Conservation (phyloP, 2,329 filamentous ascomycete genomes). For the Monosporascus sp. region DNA sequence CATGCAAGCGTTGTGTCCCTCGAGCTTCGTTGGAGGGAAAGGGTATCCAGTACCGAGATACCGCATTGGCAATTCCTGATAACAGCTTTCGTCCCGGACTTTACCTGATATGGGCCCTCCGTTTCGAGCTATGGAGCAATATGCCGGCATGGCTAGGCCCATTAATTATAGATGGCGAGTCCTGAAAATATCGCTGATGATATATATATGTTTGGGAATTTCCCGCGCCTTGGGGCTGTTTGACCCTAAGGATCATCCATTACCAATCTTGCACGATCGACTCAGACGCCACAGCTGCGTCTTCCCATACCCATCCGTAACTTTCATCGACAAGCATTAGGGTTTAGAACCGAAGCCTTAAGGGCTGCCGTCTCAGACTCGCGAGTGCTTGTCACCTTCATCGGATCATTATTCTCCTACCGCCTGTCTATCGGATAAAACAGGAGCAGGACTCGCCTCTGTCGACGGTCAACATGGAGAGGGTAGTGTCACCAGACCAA, state of each 20-base stretch:
- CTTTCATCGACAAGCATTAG: too few relatives aligned
- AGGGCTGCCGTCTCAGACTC: not conserved
- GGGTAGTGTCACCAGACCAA: conserved; percentile 20
- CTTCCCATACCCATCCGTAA: too few relatives aligned
- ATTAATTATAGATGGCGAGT: not conserved
- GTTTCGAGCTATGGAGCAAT: not conserved
- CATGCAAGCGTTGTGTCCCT: not conserved
- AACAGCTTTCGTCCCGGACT: not conserved
- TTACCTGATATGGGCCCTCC: not conserved
- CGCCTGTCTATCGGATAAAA: not conserved
- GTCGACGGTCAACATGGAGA: conserved; percentile 21
- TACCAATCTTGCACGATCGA: not conserved
- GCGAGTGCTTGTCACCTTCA: not conserved
- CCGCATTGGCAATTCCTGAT: not conserved
- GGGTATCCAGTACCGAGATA: not conserved
- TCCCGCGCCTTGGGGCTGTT: not conserved
- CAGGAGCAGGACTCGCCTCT: not conserved
- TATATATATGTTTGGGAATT: not conserved
- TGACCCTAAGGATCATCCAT: not conserved
- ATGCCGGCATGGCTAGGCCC: not conserved
- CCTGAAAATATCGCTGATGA: not conserved
- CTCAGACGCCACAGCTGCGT: not conserved
- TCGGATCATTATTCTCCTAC: conserved; percentile 1
- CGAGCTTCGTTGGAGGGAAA: not conserved
- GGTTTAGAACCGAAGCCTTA: not conserved